Percentiles rank a stretch among this genome's conserved stretches.
Evolutionary conservation across 2,329 filamentous ascomycete genomes (phyloP).

Genomic region (Pseudogymnoascus sp.): DNA sequence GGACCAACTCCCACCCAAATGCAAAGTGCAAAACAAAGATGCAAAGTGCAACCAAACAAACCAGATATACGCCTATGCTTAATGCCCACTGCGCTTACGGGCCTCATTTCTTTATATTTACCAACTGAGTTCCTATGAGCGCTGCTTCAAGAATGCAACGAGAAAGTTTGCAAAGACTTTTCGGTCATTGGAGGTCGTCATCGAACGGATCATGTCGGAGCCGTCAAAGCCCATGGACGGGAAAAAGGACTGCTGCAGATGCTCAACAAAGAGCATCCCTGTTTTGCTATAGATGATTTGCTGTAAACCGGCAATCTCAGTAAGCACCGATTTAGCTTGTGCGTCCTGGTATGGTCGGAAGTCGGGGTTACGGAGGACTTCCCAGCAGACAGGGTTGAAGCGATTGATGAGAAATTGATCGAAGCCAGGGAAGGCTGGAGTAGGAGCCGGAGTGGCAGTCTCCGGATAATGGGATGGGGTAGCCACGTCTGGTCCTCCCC

Average conservation of each 20-base stretch:
- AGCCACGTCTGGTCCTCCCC: conserved; percentile 77
- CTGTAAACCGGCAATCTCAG: conserved; percentile 79
- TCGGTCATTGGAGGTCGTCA: conserved; percentile 51
- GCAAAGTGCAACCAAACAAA: conserved; percentile 5
- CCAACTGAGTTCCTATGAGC: conserved; percentile 11
- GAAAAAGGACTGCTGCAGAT: conserved; percentile 57
- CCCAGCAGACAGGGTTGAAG: conserved; percentile 87
- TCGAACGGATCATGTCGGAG: conserved; percentile 47
- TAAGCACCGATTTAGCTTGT: conserved; percentile 78
- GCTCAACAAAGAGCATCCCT: conserved; percentile 67
- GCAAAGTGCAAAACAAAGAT: conserved; percentile 5
- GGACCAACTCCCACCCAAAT: conserved; percentile 5
- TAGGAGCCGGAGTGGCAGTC: conserved; percentile 38
- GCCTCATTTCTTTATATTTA: conserved; percentile 3
- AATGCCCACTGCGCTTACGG: conserved; percentile 4
- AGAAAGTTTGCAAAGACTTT: conserved; percentile 59
- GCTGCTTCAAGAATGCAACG: conserved; percentile 42
- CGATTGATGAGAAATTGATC: conserved; percentile 82
- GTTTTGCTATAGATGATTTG: conserved; percentile 87
- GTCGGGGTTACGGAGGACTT: conserved; percentile 65
- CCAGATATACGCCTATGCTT: conserved; percentile 5
- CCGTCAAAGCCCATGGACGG: conserved; percentile 55
- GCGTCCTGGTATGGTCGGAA: conserved; percentile 78
- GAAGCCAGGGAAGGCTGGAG: conserved; percentile 71
- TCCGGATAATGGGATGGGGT: conserved; percentile 45